phyloP scores from a whole-genome alignment of 1,139 yeast genomes.

The Kurtzmaniella quercitrusa region DNA sequence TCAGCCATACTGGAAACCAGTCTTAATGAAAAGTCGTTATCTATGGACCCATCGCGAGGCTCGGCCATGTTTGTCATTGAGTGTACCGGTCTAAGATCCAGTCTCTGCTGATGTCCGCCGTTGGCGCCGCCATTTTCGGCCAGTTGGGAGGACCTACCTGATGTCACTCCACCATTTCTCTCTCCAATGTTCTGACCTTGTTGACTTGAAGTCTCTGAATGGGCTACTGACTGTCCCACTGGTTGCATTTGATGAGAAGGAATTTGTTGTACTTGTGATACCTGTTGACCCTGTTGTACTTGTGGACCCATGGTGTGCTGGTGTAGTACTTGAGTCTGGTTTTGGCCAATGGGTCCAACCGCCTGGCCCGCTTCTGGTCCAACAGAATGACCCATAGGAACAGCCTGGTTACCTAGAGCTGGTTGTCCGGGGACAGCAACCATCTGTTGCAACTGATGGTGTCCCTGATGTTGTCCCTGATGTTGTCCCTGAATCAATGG shows the following conservation, averaged over 20 bases:
- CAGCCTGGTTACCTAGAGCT: not conserved
- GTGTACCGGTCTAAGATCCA: constrained; percentile 29
- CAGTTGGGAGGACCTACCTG: not conserved
- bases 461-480: too few relatives aligned
- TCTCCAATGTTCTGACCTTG: not conserved
- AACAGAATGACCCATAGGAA: not conserved
- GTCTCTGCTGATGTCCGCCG: constrained; percentile 3
- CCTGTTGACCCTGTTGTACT: not conserved
- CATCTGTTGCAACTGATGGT: constrained; percentile 33
- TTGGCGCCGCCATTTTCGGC: not conserved
- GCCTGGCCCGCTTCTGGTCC: constrained; percentile 1
- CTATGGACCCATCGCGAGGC: constrained; percentile 8
- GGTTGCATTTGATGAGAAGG: not conserved
- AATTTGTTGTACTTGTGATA: too few relatives aligned
- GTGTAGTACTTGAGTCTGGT: constrained; percentile 1
- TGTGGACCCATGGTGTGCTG: constrained; percentile 3
- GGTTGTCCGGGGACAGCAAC: not conserved
- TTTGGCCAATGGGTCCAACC: constrained; percentile 11
- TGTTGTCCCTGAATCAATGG: not conserved
- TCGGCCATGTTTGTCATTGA: constrained; percentile 37
- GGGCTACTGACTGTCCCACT: not conserved
- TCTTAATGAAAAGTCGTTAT: constrained; percentile 9
- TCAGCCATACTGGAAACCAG: constrained; percentile 36
- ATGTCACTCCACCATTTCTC: not conserved
- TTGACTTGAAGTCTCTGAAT: not conserved